Conservation (phyloP, 2,329 filamentous ascomycete genomes). For the Fusarium redolens region DNA sequence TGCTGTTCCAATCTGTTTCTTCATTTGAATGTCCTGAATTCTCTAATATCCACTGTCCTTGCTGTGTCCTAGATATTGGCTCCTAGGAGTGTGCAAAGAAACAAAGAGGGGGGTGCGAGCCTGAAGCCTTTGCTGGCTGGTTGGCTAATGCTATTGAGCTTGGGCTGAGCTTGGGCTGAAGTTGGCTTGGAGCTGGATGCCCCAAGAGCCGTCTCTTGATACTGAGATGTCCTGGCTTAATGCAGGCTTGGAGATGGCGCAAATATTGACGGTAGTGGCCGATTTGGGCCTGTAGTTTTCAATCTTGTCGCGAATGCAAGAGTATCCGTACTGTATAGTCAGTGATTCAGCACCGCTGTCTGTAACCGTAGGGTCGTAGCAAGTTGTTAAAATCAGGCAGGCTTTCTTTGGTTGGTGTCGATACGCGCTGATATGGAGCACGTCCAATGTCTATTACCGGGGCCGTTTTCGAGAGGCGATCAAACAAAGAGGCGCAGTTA, state of each 20-base stretch:
- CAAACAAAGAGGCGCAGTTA: conserved; percentile 27
- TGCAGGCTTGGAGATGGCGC: conserved; percentile 13
- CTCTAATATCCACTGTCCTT: neutral
- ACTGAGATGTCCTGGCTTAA: conserved; percentile 7
- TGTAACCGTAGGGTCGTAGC: neutral
- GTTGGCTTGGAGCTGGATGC: conserved; percentile 26
- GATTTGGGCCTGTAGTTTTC: neutral
- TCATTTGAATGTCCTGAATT: neutral
- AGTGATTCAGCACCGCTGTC: neutral
- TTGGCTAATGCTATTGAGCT: conserved; percentile 23
- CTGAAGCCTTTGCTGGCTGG: conserved; percentile 17
- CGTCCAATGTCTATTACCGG: conserved; percentile 7
- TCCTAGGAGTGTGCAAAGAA: conserved; percentile 4
- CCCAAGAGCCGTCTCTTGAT: conserved; percentile 9
- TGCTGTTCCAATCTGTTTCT: neutral
- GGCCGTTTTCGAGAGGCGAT: conserved; percentile 10
- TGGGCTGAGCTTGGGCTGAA: conserved; percentile 32
- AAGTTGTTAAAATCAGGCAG: conserved; percentile 7
- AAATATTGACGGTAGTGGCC: neutral
- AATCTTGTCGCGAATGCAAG: neutral
- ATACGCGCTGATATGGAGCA: conserved; percentile 17
- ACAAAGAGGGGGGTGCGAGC: conserved; percentile 26
- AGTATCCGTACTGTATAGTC: neutral
- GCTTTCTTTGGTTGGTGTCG: conserved; percentile 15
- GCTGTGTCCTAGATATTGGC: conserved; percentile 4